Conservation (phyloP, 768 basidiomycete genomes). For the Lanmaoa rubissima region DNA sequence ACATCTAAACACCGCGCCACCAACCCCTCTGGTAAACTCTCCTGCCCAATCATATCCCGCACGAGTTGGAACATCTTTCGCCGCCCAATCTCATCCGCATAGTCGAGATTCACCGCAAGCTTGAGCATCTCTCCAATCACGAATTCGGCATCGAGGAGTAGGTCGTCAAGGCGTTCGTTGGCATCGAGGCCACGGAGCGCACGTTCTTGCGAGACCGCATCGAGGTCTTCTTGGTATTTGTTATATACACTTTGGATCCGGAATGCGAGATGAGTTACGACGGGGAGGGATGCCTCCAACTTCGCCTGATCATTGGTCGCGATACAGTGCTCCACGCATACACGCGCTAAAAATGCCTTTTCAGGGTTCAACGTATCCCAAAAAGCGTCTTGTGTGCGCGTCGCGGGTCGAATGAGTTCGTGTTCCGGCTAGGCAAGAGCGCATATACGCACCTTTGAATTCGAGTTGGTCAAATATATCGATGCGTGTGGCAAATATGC, state of each 20-base stretch:
- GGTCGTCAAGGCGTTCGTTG: slow-evolving; percentile 42
- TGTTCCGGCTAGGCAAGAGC: neutral
- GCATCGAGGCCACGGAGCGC: slow-evolving; percentile 30
- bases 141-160: slow-evolving; percentile 42
- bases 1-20: slow-evolving; percentile 82
- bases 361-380: slow-evolving; percentile 74
- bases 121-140: slow-evolving; percentile 79
- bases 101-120: slow-evolving; percentile 80
- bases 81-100: slow-evolving; percentile 88
- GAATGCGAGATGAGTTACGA: slow-evolving; percentile 80
- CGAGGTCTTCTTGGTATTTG: slow-evolving; percentile 44
- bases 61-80: slow-evolving; percentile 85
- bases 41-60: slow-evolving; percentile 79
- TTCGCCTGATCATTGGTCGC: slow-evolving; percentile 56
- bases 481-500: slow-evolving; percentile 62
- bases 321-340: slow-evolving; percentile 78
- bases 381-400: slow-evolving; percentile 52
- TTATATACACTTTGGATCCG: slow-evolving; percentile 72
- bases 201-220: slow-evolving; percentile 40
- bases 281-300: slow-evolving; percentile 73
- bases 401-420: neutral
- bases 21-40: slow-evolving; percentile 64
- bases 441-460: slow-evolving; percentile 59
- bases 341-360: slow-evolving; percentile 76
- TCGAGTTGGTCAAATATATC: slow-evolving; percentile 67